A percentile compares a stretch with the other conserved stretches of the same genome.
phyloP scores from a whole-genome alignment of 78 protist genomes.

The Protostelium mycophagum region DNA sequence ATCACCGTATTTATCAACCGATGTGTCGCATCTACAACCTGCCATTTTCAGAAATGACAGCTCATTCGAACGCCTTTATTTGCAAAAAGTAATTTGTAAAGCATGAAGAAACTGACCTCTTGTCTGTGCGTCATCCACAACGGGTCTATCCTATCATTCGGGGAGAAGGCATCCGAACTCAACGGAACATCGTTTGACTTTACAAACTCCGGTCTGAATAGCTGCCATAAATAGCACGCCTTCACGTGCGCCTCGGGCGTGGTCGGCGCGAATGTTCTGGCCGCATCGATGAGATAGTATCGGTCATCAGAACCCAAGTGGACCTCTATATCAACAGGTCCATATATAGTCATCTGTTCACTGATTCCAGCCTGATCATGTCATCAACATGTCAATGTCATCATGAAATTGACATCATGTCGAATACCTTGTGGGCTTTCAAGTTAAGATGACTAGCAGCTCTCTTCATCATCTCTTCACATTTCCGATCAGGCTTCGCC shows the following conservation, averaged over 20 bases:
- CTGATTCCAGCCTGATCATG: slow-evolving; percentile 3
- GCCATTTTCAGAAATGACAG: background rate
- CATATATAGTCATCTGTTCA: background rate
- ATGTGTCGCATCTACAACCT: background rate
- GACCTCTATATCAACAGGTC: slow-evolving; percentile 45
- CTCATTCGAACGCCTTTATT: background rate
- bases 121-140: background rate
- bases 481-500: slow-evolving; percentile 14
- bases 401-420: slow-evolving; percentile 16
- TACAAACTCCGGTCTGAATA: slow-evolving; percentile 69
- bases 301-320: slow-evolving; percentile 53
- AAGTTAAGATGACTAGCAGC: slow-evolving; percentile 39
- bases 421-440: slow-evolving; percentile 33
- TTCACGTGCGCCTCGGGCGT: slow-evolving; percentile 51
- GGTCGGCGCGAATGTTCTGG: slow-evolving; percentile 53
- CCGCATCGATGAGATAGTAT: slow-evolving; percentile 57
- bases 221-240: slow-evolving; percentile 50
- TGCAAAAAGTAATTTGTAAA: no score
- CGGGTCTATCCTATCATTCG: background rate
- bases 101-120: no score
- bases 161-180: slow-evolving; percentile 42
- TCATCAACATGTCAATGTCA: background rate
- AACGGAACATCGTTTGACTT: slow-evolving; percentile 44
- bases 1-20: background rate
- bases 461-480: slow-evolving; percentile 4